Percentiles rank a stretch among this genome's conserved stretches.
Conservation (phyloP, 805 yeast genomes). For the Pichia membranifaciens region DNA sequence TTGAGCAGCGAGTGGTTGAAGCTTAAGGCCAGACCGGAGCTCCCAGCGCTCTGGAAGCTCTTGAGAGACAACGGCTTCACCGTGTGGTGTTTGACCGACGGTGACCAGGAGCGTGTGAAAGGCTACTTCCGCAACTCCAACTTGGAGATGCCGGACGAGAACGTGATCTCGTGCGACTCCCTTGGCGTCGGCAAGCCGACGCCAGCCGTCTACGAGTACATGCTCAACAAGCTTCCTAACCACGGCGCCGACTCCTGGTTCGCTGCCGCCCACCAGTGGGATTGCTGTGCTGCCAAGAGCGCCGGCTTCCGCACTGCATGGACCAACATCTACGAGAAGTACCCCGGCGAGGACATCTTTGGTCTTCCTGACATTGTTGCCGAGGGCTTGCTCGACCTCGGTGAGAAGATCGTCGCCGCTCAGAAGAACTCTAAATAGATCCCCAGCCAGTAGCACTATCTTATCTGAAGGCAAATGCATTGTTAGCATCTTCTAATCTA, state of each 20-base stretch:
- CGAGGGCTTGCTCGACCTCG: constrained; percentile 26
- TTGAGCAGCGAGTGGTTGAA: constrained; percentile 21
- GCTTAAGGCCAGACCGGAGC: constrained; percentile 25
- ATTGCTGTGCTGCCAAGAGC: constrained; percentile 27
- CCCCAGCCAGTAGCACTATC: no score
- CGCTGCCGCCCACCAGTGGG: constrained; percentile 32
- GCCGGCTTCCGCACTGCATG: constrained; percentile 30
- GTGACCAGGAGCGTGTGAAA: constrained; percentile 23
- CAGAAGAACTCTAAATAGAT: neutral
- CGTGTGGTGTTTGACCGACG: constrained; percentile 29
- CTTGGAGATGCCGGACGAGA: constrained; percentile 25
- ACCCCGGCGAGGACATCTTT: constrained; percentile 26
- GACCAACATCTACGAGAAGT: constrained; percentile 27
- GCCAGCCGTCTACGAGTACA: constrained; percentile 23
- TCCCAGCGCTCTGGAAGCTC: constrained; percentile 22
- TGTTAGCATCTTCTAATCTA: no score
- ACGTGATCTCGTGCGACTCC: constrained; percentile 27
- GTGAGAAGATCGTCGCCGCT: constrained; percentile 22
- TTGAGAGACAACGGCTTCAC: constrained; percentile 28
- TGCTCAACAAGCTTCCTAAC: constrained; percentile 21
- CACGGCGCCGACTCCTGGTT: constrained; percentile 27
- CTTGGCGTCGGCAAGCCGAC: constrained; percentile 28
- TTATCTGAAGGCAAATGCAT: no score
- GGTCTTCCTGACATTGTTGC: constrained; percentile 29
- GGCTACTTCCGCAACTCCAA: constrained; percentile 24